Percentiles rank a stretch among this genome's conserved stretches.
Conservation (phyloP, 306 rosid species). For the Lathyrus tuberosus region DNA sequence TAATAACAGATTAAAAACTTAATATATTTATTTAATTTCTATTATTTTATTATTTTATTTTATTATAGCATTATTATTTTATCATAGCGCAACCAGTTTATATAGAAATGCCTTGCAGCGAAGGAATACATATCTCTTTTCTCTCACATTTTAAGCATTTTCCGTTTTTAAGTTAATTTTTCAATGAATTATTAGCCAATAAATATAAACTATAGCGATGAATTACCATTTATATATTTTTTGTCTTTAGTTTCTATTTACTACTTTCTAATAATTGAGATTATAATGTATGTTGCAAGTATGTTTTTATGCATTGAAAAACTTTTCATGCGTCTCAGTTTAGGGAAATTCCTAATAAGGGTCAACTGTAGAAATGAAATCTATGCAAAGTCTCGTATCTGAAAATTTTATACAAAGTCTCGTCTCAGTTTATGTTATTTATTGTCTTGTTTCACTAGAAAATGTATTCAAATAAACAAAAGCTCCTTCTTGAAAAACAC, state of each 20-base stretch:
- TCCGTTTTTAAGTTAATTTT: not conserved
- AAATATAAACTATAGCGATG: slow-evolving; percentile 5
- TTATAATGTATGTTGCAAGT: slow-evolving; percentile 21
- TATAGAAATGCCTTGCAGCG: slow-evolving; percentile 22
- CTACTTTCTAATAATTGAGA: slow-evolving; percentile 11
- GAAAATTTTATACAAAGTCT: too few species aligned
- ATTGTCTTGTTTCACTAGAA: too few species aligned
- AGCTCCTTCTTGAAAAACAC: too few species aligned
- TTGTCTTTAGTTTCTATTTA: slow-evolving; percentile 4
- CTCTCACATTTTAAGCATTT: not conserved
- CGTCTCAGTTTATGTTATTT: too few species aligned
- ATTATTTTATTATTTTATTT: too few species aligned
- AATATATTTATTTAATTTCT: too few species aligned
- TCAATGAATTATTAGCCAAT: slow-evolving; percentile 18
- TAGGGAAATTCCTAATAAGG: not conserved
- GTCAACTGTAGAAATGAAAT: slow-evolving; percentile 33
- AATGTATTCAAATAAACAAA: too few species aligned
- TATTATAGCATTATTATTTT: too few species aligned
- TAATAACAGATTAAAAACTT: too few species aligned
- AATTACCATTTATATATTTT: not conserved
- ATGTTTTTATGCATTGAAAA: slow-evolving; percentile 34
- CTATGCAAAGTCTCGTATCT: slow-evolving; percentile 28
- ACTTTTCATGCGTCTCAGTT: slow-evolving; percentile 7
- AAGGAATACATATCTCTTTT: not conserved
- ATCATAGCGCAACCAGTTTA: not conserved